Base-by-base conservation (phyloP, 805 yeast species). In the Candida montana region DNA sequence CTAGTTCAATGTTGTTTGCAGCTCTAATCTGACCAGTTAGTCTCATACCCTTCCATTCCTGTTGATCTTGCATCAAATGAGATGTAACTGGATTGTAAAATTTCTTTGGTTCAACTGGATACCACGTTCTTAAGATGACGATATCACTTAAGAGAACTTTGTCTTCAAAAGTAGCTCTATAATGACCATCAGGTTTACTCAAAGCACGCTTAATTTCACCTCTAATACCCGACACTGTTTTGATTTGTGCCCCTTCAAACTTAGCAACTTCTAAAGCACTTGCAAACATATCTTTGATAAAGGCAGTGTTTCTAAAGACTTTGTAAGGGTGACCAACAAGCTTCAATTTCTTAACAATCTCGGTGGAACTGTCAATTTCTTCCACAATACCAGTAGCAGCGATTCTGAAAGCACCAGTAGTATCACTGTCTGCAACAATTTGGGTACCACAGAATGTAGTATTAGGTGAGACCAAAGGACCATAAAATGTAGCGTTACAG, bases 51-150 rank as follows among this genome's bases (percentile, higher is more conserved):
- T 77, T 77, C 99, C 99, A 93, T 55, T 86, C 86, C 26, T 73
- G 69, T 65, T 93, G 93, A 51, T 88, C 77, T 28, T 68, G 59
- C 44, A 90, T 64, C 54, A 95, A 71, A 58, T 91, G 69, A 2
- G 99, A 93, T 0, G 97, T 85, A 17, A 93, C 98, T 2, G 98
- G 98, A 59, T 93, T 95, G 65, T 91, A 95, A 65, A 88, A 93
- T 61, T 80, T 80, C 63, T 91, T 83, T 13, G 93, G 85, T 50
- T 76, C 80, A 30, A 93, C 95, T 2, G 98, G 98, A 61, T 89
- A 90, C 99, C 99, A 93, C 4, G 98, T 90, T 60, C 95, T 81
- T 60, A 93, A 68, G 54, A 91, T 81, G 13, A 93, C 76, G 41
- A 87, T 83, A 63, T 93, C 99, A 51, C 93, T 83, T 81, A 93